Evolutionary conservation across 805 yeast species (phyloP).

Genomic region (Pichia cabralensis): DNA sequence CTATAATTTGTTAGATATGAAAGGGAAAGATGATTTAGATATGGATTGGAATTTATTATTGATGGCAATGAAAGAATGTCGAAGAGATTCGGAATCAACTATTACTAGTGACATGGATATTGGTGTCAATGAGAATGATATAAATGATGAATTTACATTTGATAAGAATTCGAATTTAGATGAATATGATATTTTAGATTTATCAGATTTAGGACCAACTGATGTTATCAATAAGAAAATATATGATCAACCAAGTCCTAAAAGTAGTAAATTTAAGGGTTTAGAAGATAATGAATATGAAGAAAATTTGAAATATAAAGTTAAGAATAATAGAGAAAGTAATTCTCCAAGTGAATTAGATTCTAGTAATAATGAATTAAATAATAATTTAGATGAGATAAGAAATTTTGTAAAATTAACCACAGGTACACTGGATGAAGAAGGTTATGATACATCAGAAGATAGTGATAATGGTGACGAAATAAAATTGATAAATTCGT

Average conservation of each 20-base stretch:
- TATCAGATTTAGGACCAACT: conserved; percentile 1
- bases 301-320: not conserved
- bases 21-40: conserved; percentile 9
- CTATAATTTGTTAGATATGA: conserved; percentile 2
- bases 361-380: conserved; percentile 3
- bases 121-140: not conserved
- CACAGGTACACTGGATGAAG: conserved; percentile 7
- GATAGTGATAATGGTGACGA: conserved; percentile 9
- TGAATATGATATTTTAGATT: not conserved
- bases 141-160: not conserved
- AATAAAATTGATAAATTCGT: not conserved
- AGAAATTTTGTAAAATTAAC: too few species aligned
- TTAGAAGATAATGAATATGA: not conserved
- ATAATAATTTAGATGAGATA: conserved; percentile 1
- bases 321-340: not conserved
- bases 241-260: too few species aligned
- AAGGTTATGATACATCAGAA: conserved; percentile 7
- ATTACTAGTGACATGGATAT: conserved; percentile 3
- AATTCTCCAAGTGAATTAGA: too few species aligned
- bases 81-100: conserved; percentile 12
- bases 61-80: conserved; percentile 3
- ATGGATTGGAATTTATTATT: conserved; percentile 8
- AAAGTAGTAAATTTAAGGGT: too few species aligned
- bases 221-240: too few species aligned
- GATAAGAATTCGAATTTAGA: too few species aligned